Conservation (phyloP, 2,329 filamentous ascomycete genomes). For the Trichoderma sp. region DNA sequence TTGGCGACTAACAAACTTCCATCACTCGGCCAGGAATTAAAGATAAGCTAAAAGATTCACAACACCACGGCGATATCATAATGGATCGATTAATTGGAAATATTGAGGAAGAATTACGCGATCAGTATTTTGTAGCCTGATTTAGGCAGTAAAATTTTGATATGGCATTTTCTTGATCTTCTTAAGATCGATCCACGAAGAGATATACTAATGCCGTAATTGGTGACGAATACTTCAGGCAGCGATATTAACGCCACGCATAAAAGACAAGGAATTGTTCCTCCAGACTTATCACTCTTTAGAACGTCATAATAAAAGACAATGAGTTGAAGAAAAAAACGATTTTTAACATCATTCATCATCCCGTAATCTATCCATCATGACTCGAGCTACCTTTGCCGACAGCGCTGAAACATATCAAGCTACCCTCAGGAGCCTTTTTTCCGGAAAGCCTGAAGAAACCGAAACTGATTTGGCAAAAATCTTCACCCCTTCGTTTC, state of each 20-base stretch:
- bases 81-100: neutral
- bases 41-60: neutral
- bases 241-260: neutral
- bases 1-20: neutral
- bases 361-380: neutral
- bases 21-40: neutral
- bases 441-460: constrained; percentile 19
- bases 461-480: constrained; percentile 23
- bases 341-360: neutral
- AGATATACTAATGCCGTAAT: neutral
- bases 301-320: too few relatives aligned
- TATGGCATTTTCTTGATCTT: neutral
- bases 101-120: neutral
- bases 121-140: neutral
- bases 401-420: constrained; percentile 22
- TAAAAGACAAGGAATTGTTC: neutral
- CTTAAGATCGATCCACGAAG: neutral
- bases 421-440: constrained; percentile 24
- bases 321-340: neutral
- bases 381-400: constrained; percentile 21
- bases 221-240: constrained; percentile 10
- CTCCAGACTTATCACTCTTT: neutral
- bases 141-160: neutral
- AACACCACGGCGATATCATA: neutral
- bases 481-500: constrained; percentile 18